A percentile compares a stretch with the other conserved stretches of the same genome.
Evolutionary conservation across 768 basidiomycete species (phyloP).

Genomic region (Termitomyces sp.): DNA sequence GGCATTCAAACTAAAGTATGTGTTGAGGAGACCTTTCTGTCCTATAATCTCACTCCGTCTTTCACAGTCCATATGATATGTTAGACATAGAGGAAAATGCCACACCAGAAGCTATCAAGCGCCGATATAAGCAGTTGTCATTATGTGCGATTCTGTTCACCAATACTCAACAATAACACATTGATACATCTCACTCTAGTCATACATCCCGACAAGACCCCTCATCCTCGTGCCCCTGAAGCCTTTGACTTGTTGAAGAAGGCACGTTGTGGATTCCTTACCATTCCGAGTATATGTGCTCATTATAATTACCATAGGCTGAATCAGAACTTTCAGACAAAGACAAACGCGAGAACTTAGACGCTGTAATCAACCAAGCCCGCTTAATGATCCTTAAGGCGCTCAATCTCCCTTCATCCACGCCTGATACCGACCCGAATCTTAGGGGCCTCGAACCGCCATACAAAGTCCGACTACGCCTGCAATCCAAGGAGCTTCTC

Average conservation of each 20-base stretch:
- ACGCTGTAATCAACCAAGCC: constrained; percentile 74
- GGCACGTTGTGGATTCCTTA: constrained; percentile 32
- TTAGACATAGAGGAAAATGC: constrained; percentile 71
- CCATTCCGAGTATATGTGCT: background rate
- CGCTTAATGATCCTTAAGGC: constrained; percentile 62
- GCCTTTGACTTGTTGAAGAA: constrained; percentile 94
- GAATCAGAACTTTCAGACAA: constrained; percentile 80
- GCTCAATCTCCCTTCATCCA: constrained; percentile 55
- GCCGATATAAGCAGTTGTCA: constrained; percentile 79
- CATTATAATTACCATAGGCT: constrained; percentile 42
- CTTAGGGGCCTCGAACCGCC: constrained; percentile 54
- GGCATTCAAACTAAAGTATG: constrained; percentile 95
- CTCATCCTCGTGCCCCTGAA: constrained; percentile 83
- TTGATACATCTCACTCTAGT: constrained; percentile 38
- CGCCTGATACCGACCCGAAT: constrained; percentile 51
- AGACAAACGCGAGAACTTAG: constrained; percentile 74
- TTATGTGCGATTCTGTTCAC: constrained; percentile 51
- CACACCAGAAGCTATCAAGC: constrained; percentile 83
- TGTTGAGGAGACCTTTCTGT: constrained; percentile 4
- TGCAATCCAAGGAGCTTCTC: constrained; percentile 75
- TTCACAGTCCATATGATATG: constrained; percentile 84
- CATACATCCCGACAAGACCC: constrained; percentile 98
- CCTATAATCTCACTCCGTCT: background rate
- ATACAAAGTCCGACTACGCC: constrained; percentile 61
- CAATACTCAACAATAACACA: background rate